Evolutionary conservation across 352 stramenopile species (phyloP), one percentile per base, ranked within the genome.

Genomic region (Globisporangium paddicum): DNA sequence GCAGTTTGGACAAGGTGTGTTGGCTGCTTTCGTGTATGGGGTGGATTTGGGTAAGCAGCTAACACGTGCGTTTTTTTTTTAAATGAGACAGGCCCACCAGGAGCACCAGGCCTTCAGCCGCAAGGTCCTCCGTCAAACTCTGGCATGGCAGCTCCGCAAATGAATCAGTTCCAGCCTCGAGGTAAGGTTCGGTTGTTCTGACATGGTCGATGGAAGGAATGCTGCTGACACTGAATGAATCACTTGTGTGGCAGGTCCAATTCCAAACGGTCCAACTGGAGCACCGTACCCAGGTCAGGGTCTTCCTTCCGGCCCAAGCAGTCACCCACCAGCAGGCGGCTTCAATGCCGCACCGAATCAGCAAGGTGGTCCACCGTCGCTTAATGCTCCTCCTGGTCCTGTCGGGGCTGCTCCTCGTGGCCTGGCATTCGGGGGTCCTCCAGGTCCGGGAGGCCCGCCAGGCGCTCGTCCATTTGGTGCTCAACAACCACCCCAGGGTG

Each of bases 141-240:
- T n/a, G 68, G 67, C 21, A 67, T 54, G 50, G 67, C 30, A 10
- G 44, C 56, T 7, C 72, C 72, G 11, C 75, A 76, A 34, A 60
- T 79, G 57, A 84, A 75, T 58, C 67, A 82, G 46, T 77, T 72
- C 44, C 55, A 66, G 45, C 69, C 72, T 45, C 59, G 66, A 48
- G 69, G 66, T 74, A 64, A 8, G 41, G 3, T 6, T 55, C n/a
- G 3, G 1, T 34, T 8, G 23, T 3, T 52, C 2, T 19, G 13
- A 38, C 14, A 42, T 10, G n/a, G n/a, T n/a, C n/a, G n/a, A n/a
- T n/a, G n/a, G n/a, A n/a, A n/a, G n/a, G n/a, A n/a, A n/a, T n/a
- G n/a, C n/a, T n/a, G n/a, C n/a, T n/a, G n/a, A n/a, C n/a, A 38
- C 40, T 51, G 16, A 34, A 28, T 64, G 28, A 37, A 35, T 3